Conservation (phyloP, 306 rosid species). For the Pueraria montana region DNA sequence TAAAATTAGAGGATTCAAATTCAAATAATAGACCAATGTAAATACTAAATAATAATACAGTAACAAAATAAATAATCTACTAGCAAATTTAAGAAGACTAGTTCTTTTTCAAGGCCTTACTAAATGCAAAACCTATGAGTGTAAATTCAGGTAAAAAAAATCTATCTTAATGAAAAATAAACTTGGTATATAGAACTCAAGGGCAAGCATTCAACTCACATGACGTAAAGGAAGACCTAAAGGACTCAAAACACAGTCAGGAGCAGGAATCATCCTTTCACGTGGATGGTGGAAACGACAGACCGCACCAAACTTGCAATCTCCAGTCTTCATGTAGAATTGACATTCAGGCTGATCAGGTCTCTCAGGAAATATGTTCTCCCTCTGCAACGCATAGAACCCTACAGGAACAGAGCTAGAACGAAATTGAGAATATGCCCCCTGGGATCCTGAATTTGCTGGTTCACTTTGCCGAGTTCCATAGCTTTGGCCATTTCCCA, state of each 20-base stretch:
- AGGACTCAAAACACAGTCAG: conserved; percentile 94
- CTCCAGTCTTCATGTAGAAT: conserved; percentile 98
- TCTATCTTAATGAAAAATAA: conserved; percentile 32
- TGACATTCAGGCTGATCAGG: conserved; percentile 98
- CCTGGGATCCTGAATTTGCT: conserved; percentile 73
- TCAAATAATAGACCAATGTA: background rate
- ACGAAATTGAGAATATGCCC: conserved; percentile 70
- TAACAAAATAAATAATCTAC: background rate
- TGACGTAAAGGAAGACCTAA: conserved; percentile 95
- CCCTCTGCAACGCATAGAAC: conserved; percentile 85
- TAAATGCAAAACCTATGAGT: conserved; percentile 16
- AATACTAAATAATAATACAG: background rate
- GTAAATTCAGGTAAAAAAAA: conserved; percentile 27
- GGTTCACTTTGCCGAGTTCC: conserved; percentile 78
- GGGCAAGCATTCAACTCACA: conserved; percentile 64
- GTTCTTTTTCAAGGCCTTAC: conserved; percentile 10
- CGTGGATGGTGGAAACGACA: conserved; percentile 97
- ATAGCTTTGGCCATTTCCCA: conserved; percentile 72
- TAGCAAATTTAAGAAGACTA: conserved; percentile 29
- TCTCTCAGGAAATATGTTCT: conserved; percentile 96
- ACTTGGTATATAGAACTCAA: background rate
- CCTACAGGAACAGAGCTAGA: conserved; percentile 81
- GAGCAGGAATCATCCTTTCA: conserved; percentile 88
- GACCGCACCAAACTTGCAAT: conserved; percentile 96
- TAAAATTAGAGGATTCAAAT: background rate